Percentiles rank a stretch among this genome's conserved stretches.
phyloP scores from a whole-genome alignment of 1,139 yeast species.

The Hyphopichia pseudoburtonii region DNA sequence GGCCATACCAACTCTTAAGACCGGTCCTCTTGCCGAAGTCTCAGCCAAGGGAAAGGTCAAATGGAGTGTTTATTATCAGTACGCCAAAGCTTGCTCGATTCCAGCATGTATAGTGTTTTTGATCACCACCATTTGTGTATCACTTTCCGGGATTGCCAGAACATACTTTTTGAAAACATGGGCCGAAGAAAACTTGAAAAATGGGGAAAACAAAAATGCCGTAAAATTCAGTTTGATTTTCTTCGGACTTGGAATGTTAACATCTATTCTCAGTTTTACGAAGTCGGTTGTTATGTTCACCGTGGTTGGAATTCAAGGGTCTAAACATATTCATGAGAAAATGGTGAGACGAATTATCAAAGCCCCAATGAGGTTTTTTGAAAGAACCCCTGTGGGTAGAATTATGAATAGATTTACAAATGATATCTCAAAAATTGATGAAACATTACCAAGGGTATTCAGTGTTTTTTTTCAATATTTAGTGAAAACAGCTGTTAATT shows the following conservation, averaged over 20 bases:
- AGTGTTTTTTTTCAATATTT: conserved; percentile 37
- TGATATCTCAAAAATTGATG: conserved; percentile 48
- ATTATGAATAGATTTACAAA: conserved; percentile 57
- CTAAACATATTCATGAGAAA: conserved; percentile 22
- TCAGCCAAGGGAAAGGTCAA: conserved; percentile 30
- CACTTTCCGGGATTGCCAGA: conserved; percentile 32
- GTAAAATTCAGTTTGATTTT: conserved; percentile 21
- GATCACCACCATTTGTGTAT: conserved; percentile 14
- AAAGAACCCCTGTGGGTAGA: conserved; percentile 31
- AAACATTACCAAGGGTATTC: conserved; percentile 23
- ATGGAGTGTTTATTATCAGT: conserved; percentile 22
- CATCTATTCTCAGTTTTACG: conserved; percentile 20
- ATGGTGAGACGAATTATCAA: conserved; percentile 24
- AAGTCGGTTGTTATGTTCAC: conserved; percentile 17
- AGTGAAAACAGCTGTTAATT: conserved; percentile 46
- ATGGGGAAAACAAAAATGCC: conserved; percentile 23
- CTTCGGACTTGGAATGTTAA: conserved; percentile 31
- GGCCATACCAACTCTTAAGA: conserved; percentile 20
- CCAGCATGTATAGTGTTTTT: conserved; percentile 18
- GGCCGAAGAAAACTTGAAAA: conserved; percentile 48
- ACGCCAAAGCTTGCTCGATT: conserved; percentile 25
- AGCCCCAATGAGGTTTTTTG: conserved; percentile 33
- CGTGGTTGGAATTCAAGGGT: conserved; percentile 21
- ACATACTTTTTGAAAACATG: conserved; percentile 58
- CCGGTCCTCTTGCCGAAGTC: conserved; percentile 12